Evolutionary conservation across 2,329 filamentous ascomycete species (phyloP).

Genomic region (Colletotrichum tofieldiae): DNA sequence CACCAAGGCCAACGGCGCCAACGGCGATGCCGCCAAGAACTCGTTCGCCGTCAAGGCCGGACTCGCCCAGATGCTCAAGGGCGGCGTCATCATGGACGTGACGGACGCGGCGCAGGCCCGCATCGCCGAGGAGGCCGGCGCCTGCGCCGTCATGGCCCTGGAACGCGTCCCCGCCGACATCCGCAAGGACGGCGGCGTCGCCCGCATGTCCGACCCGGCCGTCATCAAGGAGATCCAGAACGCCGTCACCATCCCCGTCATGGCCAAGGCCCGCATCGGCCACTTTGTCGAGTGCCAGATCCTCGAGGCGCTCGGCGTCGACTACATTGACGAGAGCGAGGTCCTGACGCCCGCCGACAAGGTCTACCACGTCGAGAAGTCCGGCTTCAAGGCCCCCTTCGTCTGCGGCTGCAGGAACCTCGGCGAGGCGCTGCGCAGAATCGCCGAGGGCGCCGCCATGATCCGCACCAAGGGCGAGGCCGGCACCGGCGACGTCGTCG

Average conservation of each 20-base stretch:
- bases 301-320: conserved; percentile 92
- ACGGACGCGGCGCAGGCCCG: conserved; percentile 93
- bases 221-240: conserved; percentile 98
- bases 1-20: conserved; percentile 41
- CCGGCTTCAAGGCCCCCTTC: conserved; percentile 86
- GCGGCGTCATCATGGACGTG: conserved; percentile 99
- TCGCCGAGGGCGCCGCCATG: conserved; percentile 97
- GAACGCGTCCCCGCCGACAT: conserved; percentile 98
- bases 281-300: conserved; percentile 99
- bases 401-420: conserved; percentile 97
- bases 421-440: conserved; percentile 91
- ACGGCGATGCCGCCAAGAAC: conserved; percentile 52
- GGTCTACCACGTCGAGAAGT: conserved; percentile 92
- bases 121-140: conserved; percentile 97
- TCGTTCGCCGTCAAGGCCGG: conserved; percentile 94
- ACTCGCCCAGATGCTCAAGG: conserved; percentile 97
- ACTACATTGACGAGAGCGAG: conserved; percentile 99
- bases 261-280: conserved; percentile 98
- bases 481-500: conserved; percentile 95
- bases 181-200: conserved; percentile 90
- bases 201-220: conserved; percentile 94
- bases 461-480: conserved; percentile 99
- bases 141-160: conserved; percentile 97
- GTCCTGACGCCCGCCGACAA: conserved; percentile 96
- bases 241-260: conserved; percentile 96